Percentiles rank a stretch among this genome's conserved stretches.
phyloP scores from a whole-genome alignment of 1,139 yeast genomes.

The Oligophagozyma castellii region DNA sequence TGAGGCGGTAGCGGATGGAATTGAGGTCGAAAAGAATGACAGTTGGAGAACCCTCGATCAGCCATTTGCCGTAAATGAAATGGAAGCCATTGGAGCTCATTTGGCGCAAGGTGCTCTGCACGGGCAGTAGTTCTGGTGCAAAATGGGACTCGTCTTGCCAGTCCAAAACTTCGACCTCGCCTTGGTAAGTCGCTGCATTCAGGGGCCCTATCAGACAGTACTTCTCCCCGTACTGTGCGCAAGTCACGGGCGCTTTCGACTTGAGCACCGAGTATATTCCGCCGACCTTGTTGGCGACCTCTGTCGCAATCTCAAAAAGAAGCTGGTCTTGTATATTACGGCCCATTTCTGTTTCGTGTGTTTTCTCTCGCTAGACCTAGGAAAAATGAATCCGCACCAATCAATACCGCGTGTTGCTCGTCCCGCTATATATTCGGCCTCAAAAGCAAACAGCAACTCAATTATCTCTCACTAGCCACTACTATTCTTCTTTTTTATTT shows the following conservation, averaged over 20 bases:
- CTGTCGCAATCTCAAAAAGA: conserved; percentile 90
- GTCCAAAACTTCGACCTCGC: conserved; percentile 80
- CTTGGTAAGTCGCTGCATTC: conserved; percentile 68
- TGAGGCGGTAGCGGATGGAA: conserved; percentile 51
- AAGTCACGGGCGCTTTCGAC: conserved; percentile 93
- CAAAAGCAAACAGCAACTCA: conserved; percentile 91
- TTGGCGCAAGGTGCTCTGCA: conserved; percentile 32
- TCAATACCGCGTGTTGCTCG: conserved; percentile 87
- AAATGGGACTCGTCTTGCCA: conserved; percentile 50
- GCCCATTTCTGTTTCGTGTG: conserved; percentile 31
- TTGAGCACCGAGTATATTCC: conserved; percentile 95
- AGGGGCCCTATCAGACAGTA: conserved; percentile 83
- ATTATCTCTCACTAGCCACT: too few relatives aligned
- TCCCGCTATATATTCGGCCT: conserved; percentile 78
- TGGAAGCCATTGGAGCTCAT: conserved; percentile 69
- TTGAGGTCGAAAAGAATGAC: conserved; percentile 78
- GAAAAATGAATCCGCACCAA: background rate
- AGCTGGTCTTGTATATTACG: conserved; percentile 74
- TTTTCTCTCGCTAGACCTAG: background rate
- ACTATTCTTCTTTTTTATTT: too few relatives aligned
- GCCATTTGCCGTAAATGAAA: conserved; percentile 89
- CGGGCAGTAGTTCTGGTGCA: conserved; percentile 15
- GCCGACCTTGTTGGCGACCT: conserved; percentile 95
- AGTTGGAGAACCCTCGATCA: conserved; percentile 93
- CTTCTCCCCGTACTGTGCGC: conserved; percentile 81